Evolutionary conservation across 768 basidiomycete species (phyloP), one percentile per base, ranked within the genome.

Genomic region (Sporobolomyces roseus): DNA sequence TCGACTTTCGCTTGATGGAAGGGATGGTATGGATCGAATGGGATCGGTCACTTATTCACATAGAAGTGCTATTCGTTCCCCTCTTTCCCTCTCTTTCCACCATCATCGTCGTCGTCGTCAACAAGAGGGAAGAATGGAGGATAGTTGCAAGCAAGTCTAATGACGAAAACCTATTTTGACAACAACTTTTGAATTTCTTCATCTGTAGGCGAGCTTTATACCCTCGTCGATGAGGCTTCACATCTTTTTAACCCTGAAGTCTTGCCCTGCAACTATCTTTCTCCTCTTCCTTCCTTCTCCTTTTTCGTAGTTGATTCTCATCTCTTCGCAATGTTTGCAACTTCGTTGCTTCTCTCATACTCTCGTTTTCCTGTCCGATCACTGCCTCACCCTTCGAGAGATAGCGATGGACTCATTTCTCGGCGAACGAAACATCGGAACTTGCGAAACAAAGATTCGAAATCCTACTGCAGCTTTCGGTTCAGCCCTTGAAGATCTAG

Each of bases 181-280:
- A 61, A 49, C 63, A 62, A 62, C 63, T 58, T 49, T 46, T 65
- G 63, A 70, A 65, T 70, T 70, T 70, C 68, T 67, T 67, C 66
- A 67, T 61, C 66, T 27, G 36, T 21, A 13, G 52, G 50, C 9
- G 23, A 25, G 41, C 25, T n/a, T 49, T 55, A 60, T 52, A 54
- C 33, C 35, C 35, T 52, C 38, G 14, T 32, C 35, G 36, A 54
- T 48, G 43, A 45, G 41, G 56, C 19, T 30, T 58, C 41, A 66
- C 10, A 21, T 12, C 68, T 70, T 70, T 70, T 70, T 70, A 70
- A 70, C 68, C 68, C 68, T 70, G 68, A 70, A 61, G 63, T 70
- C 65, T 70, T 65, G 65, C 68, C 68, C 68, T 70, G 68, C 65
- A 61, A 59, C 55, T 50, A 12, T 30, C 23, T 53, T 8, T 33